Percentiles rank a stretch among this genome's conserved stretches.
These are phyloP conservation scores for Plantago ovata DNA, from an alignment of 257 asterid genomes.

Conservation along the genomic window DNA sequence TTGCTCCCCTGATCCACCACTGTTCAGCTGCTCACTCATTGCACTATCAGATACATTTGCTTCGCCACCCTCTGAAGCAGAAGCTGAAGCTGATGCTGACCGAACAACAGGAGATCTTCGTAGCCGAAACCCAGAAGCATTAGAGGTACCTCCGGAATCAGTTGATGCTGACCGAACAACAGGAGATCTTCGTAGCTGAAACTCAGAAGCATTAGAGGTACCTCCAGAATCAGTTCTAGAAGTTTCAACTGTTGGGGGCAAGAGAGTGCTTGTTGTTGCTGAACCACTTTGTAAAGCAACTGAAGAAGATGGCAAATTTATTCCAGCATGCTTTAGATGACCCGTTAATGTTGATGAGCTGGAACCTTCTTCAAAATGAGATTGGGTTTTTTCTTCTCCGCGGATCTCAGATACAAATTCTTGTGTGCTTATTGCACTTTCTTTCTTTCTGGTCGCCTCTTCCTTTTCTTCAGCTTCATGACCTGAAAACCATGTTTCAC, in stretches of 20 bases:
- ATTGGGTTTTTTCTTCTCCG: constrained; percentile 28
- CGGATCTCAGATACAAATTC: constrained; percentile 33
- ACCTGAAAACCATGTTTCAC: constrained; percentile 82
- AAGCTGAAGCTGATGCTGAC: neutral
- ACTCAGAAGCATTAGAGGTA: constrained; percentile 39
- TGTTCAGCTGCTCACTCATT: constrained; percentile 28
- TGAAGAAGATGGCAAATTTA: constrained; percentile 37
- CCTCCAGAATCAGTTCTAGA: constrained; percentile 23
- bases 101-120: constrained; percentile 44
- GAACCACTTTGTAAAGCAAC: constrained; percentile 26
- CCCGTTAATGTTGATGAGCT: constrained; percentile 43
- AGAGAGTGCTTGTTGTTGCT: constrained; percentile 33
- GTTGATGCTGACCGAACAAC: constrained; percentile 25
- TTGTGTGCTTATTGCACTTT: constrained; percentile 22
- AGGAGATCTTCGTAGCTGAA: constrained; percentile 41
- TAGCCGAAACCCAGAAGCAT: constrained; percentile 38
- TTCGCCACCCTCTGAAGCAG: constrained; percentile 31
- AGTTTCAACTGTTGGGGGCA: constrained; percentile 36
- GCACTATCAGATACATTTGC: constrained; percentile 38
- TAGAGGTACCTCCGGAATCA: constrained; percentile 22
- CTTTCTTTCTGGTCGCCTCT: constrained; percentile 30
- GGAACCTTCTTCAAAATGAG: constrained; percentile 36
- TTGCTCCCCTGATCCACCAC: constrained; percentile 29
- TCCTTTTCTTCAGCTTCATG: constrained; percentile 67
- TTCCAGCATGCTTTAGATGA: constrained; percentile 31